These are phyloP conservation scores for Pseudogymnoascus sp. DNA, from an alignment of 2,329 filamentous ascomycete genomes.

Conservation along the genomic window DNA sequence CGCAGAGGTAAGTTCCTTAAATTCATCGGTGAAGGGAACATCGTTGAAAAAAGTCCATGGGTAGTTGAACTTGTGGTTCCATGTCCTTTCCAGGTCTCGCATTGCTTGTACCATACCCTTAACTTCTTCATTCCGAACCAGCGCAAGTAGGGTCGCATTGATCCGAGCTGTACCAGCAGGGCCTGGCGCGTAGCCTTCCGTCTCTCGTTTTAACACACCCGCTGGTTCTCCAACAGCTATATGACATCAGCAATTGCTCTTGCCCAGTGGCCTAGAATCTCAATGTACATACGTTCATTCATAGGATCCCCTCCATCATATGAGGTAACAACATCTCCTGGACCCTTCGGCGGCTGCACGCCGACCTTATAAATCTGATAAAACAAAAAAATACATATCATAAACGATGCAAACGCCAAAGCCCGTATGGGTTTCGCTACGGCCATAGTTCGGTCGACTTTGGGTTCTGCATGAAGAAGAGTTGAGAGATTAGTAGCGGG, in stretches of 20 bases:
- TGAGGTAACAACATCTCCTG: constrained; percentile 40
- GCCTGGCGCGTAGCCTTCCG: constrained; percentile 70
- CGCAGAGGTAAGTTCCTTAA: constrained; percentile 73
- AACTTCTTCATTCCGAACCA: constrained; percentile 89
- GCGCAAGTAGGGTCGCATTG: constrained; percentile 83
- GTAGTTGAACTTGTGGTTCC: constrained; percentile 99
- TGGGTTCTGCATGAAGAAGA: constrained; percentile 14
- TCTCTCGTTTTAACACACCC: constrained; percentile 65
- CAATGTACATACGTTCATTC: constrained; percentile 62
- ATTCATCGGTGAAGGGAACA: constrained; percentile 84
- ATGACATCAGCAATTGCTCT: constrained; percentile 9
- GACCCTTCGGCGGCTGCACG: constrained; percentile 32
- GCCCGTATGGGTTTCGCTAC: constrained; percentile 78
- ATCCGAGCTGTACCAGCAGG: constrained; percentile 73
- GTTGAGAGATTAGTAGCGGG: not conserved
- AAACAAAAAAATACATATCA: constrained; percentile 72
- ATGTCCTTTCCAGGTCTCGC: constrained; percentile 84
- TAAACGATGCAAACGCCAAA: constrained; percentile 62
- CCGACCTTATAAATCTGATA: constrained; percentile 64
- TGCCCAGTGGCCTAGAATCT: constrained; percentile 8
- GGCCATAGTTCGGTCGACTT: constrained; percentile 55
- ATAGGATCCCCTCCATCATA: constrained; percentile 76
- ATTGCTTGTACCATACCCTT: constrained; percentile 80
- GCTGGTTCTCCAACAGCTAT: constrained; percentile 77
- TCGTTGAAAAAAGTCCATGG: constrained; percentile 99